phyloP scores from a whole-genome alignment of 148 eudicot species.

The Drosera capensis region DNA sequence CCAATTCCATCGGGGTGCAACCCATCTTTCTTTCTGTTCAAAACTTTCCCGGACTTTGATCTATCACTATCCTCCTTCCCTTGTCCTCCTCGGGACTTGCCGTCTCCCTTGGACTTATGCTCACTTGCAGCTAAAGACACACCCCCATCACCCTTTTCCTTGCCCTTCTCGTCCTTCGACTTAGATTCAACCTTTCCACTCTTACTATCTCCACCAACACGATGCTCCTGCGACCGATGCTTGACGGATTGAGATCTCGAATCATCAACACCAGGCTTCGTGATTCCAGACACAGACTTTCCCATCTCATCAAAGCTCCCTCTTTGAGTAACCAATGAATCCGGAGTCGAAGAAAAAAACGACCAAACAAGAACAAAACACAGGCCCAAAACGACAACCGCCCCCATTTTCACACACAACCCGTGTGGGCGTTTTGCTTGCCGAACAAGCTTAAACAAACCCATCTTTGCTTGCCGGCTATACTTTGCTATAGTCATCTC shows the following conservation, averaged over 20 bases:
- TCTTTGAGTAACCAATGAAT: constrained; percentile 47
- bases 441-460: constrained; percentile 36
- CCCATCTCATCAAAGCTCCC: constrained; percentile 59
- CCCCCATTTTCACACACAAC: constrained; percentile 48
- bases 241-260: constrained; percentile 9
- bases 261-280: constrained; percentile 1
- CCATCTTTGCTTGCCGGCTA: constrained; percentile 49
- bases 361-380: constrained; percentile 81
- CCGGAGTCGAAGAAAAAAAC: constrained; percentile 53
- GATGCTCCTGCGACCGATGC: constrained; percentile 6
- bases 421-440: constrained; percentile 62
- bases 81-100: constrained; percentile 4
- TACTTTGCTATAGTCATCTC: constrained; percentile 48
- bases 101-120: constrained; percentile 8
- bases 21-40: constrained; percentile 19
- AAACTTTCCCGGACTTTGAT: constrained; percentile 7
- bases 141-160: constrained; percentile 24
- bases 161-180: constrained; percentile 7
- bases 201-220: constrained; percentile 3
- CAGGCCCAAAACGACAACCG: constrained; percentile 59
- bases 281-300: constrained; percentile 26
- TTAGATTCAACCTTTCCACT: constrained; percentile 9
- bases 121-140: constrained; percentile 10
- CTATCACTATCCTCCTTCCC: constrained; percentile 7
- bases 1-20: constrained; percentile 54